Conservation (phyloP, 768 basidiomycete species). For the Tylopilus cervinicoccineus region DNA sequence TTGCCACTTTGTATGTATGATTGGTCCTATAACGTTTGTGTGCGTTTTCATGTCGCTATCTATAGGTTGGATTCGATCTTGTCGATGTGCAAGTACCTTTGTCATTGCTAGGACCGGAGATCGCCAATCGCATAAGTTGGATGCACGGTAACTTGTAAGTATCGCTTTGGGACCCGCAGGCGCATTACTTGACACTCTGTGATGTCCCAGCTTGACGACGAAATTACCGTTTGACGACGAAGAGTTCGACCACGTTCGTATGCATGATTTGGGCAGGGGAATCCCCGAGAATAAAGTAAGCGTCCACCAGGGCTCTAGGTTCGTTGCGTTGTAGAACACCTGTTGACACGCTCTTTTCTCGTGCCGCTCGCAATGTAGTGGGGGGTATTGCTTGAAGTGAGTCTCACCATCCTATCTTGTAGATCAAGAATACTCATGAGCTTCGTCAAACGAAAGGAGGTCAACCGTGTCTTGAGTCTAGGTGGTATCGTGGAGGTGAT, state of each 20-base stretch:
- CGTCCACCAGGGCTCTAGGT: neutral
- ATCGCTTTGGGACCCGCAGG: neutral
- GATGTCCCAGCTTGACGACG: conserved; percentile 54
- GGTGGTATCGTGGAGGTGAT: conserved; percentile 69
- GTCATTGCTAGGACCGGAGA: conserved; percentile 43
- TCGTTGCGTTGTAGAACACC: neutral
- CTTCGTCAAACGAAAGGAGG: conserved; percentile 46
- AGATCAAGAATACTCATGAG: neutral
- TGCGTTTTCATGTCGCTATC: conserved; percentile 5
- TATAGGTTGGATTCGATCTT: conserved; percentile 74
- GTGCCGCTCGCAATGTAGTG: conserved; percentile 41
- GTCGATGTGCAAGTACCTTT: conserved; percentile 69
- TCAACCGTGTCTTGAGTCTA: conserved; percentile 64
- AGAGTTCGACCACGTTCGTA: conserved; percentile 78
- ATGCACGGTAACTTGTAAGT: conserved; percentile 75
- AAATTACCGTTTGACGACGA: conserved; percentile 80
- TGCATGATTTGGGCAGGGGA: conserved; percentile 58
- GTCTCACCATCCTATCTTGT: neutral
- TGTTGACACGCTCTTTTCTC: conserved; percentile 1
- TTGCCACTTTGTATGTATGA: conserved; percentile 54
- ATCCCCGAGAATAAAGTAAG: conserved; percentile 72
- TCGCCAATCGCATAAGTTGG: conserved; percentile 64
- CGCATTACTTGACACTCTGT: neutral
- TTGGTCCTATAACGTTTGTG: neutral
- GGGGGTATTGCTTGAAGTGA: conserved; percentile 63